Percentiles rank a stretch among this genome's conserved stretches.
These are phyloP conservation scores for Neoboletus brunneissimus DNA, from an alignment of 768 basidiomycete genomes.

Conservation along the genomic window DNA sequence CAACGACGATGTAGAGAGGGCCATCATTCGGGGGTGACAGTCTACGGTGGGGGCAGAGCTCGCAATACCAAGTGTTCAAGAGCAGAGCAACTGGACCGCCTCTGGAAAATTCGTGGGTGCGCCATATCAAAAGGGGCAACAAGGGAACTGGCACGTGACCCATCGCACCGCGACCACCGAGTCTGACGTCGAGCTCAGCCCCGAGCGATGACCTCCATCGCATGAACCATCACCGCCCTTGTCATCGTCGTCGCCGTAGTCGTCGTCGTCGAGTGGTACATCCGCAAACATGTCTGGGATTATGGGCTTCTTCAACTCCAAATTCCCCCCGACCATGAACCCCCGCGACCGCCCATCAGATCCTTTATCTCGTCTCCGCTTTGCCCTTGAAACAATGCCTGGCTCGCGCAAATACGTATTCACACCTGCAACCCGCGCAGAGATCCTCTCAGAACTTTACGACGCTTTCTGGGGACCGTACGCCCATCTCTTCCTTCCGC, in stretches of 20 bases:
- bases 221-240: background rate
- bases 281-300: constrained; percentile 38
- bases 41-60: too few relatives aligned
- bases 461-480: constrained; percentile 80
- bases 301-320: constrained; percentile 46
- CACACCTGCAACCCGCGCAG: constrained; percentile 68
- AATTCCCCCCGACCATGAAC: constrained; percentile 53
- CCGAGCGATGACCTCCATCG: background rate
- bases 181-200: background rate
- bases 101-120: too few relatives aligned
- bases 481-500: constrained; percentile 68
- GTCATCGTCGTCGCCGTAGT: background rate
- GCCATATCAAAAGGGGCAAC: too few relatives aligned
- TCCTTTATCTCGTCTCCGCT: constrained; percentile 69
- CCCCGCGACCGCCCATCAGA: constrained; percentile 56
- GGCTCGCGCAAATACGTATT: constrained; percentile 76
- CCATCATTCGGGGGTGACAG: too few relatives aligned
- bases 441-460: constrained; percentile 80
- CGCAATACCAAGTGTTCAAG: too few relatives aligned
- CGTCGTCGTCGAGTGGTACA: background rate
- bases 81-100: too few relatives aligned
- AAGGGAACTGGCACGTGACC: background rate
- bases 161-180: background rate
- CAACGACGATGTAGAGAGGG: too few relatives aligned
- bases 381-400: constrained; percentile 78